A percentile compares a stretch with the other conserved stretches of the same genome.
These are phyloP conservation scores for Cutaneotrichosporon sp. DNA, from an alignment of 1,284 basidiomycete genomes.

Conservation along the genomic window DNA sequence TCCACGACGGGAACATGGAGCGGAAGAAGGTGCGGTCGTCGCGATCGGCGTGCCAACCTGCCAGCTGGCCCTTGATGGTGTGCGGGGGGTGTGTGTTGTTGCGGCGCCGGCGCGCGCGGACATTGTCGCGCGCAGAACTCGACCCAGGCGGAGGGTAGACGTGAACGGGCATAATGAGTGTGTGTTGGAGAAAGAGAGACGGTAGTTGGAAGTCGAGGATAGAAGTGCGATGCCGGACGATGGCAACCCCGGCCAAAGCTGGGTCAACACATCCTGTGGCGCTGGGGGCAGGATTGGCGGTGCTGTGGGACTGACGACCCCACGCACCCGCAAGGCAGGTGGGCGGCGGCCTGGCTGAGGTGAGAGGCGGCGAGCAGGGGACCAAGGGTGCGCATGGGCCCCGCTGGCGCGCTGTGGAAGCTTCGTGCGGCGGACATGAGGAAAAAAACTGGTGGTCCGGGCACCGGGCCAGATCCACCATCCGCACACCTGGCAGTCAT, in stretches of 20 bases:
- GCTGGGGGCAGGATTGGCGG: neutral
- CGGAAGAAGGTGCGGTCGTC: constrained; percentile 32
- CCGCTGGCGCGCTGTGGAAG: neutral
- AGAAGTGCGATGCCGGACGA: neutral
- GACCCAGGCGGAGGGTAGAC: constrained; percentile 4
- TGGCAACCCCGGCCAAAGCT: neutral
- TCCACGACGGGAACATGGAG: constrained; percentile 36
- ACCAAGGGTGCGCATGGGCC: neutral
- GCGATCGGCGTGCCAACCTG: constrained; percentile 42
- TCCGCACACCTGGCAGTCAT: neutral
- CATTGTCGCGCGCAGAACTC: neutral
- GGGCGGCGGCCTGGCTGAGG: neutral
- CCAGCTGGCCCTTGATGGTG: constrained; percentile 35
- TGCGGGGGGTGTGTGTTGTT: constrained; percentile 12
- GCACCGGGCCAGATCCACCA: neutral
- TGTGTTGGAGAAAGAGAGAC: neutral
- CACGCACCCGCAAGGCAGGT: neutral
- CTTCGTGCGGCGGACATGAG: neutral
- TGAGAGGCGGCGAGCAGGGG: constrained; percentile 1
- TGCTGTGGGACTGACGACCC: neutral
- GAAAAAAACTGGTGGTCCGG: neutral
- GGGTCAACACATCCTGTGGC: neutral
- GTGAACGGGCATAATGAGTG: constrained; percentile 7
- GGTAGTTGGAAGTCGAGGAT: neutral
- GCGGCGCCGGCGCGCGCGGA: constrained; percentile 1